Evolutionary conservation across 192 early-diverging fungal genomes (phyloP).

Genomic region (Obelidium mucronatum): DNA sequence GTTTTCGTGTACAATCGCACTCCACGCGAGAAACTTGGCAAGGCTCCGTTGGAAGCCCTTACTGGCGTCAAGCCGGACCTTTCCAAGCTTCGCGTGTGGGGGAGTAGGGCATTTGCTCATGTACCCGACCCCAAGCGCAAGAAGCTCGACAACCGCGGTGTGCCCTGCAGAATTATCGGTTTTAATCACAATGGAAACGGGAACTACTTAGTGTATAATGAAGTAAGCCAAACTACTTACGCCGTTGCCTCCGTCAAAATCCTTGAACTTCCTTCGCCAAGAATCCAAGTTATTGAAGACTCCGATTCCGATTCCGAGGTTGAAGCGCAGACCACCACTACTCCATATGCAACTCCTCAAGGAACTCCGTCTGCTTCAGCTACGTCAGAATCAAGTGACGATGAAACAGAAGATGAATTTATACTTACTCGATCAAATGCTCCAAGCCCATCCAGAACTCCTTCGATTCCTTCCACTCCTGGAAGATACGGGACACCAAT

Average conservation of each 20-base stretch:
- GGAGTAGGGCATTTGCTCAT: neutral
- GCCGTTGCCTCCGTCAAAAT: slow-evolving; percentile 7
- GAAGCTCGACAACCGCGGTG: slow-evolving; percentile 10
- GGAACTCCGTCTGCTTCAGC: no score
- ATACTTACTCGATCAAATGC: neutral
- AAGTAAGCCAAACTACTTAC: neutral
- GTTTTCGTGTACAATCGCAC: neutral
- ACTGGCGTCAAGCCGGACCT: neutral
- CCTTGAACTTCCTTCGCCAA: neutral
- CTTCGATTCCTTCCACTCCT: neutral
- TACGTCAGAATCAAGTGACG: no score
- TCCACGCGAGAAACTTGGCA: neutral
- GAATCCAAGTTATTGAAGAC: neutral
- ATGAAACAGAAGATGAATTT: neutral
- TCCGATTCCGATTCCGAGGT: neutral
- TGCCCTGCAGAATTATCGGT: neutral
- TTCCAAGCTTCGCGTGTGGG: neutral
- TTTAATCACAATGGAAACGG: slow-evolving; percentile 2
- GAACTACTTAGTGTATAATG: neutral
- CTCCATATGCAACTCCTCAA: neutral
- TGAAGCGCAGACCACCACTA: neutral
- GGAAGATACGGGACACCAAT: neutral
- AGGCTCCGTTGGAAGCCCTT: neutral
- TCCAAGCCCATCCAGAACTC: no score
- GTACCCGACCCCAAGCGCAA: neutral